Evolutionary conservation across 2,329 filamentous ascomycete genomes (phyloP), one percentile per base, ranked within the genome.

Genomic region (Botrytis deweyae): DNA sequence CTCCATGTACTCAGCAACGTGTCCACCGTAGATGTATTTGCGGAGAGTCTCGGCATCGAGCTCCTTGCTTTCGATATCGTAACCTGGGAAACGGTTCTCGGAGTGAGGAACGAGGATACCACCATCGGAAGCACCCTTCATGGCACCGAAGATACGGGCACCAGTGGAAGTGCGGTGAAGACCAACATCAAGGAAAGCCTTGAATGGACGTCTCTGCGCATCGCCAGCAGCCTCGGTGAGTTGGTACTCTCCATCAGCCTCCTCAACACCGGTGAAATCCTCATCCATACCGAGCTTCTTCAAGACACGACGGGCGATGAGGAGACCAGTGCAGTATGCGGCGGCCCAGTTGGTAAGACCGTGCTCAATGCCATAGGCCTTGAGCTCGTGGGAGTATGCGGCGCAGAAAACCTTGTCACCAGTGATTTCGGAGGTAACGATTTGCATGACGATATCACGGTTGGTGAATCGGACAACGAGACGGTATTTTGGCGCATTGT

Each of bases 1-100:
- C 92, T 99, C 96, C 96, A 99, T 99, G 92, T 99, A 99, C 91
- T 99, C 96, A 81, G 95, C 95, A 79, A 99, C 93, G 91, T 99
- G 96, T 77, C 96, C 95, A 83, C 90, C 96, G 86, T 93, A 95
- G 90, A 99, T 99, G 92, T 99, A 99, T 89, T 95, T 97, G 90
- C 95, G 94, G 84, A 99, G 93, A 80, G 90, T 92, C 86, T 99
- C 96, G 82, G 94, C 90, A 82, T 99, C 96, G 82, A 99, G 93
- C 90, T 98, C 95, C 92, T 99, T 95, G 85, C 88, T 87, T 89
- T 99, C 96, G 46, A 97, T 93, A 85, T 99, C 96, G 91, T 88
- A 99, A 82, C 96, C 96, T 82, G 96, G 96, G 94, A 99, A 99
- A 82, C 96, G 95, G 91, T 96, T 98, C 91, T 98, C 95, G 81